Conservation (phyloP, 2,329 filamentous ascomycete species). For the Cercospora nicotianae region DNA sequence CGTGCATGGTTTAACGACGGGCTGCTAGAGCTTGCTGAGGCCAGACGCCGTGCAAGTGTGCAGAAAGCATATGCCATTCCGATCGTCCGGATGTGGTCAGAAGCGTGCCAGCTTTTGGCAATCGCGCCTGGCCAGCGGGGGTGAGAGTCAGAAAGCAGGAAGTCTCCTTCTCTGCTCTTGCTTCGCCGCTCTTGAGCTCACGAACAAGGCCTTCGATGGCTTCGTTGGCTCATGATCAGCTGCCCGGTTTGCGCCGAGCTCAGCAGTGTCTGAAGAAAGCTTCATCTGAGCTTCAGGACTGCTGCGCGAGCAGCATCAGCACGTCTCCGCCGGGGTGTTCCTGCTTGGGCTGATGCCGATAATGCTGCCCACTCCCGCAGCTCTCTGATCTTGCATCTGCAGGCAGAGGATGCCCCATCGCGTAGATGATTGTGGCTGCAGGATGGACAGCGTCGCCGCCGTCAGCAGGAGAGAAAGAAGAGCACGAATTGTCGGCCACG, state of each 20-base stretch:
- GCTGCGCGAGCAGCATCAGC: background rate
- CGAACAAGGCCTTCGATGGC: background rate
- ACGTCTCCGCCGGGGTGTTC: background rate
- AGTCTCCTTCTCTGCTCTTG: background rate
- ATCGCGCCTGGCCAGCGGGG: background rate
- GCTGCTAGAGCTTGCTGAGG: background rate
- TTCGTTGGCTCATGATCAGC: background rate
- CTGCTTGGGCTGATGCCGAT: background rate
- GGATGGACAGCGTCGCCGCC: too few species aligned
- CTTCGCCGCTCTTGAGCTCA: background rate
- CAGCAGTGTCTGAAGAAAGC: background rate
- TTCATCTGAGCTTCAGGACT: background rate
- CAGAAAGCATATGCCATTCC: slow-evolving; percentile 2
- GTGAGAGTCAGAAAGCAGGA: background rate
- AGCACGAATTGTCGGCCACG: background rate
- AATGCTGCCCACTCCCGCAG: background rate
- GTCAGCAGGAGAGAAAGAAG: background rate
- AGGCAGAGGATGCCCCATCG: background rate
- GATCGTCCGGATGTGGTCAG: slow-evolving; percentile 9
- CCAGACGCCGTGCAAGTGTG: background rate
- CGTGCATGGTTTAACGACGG: background rate
- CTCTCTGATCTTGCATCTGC: background rate
- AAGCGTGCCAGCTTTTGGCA: background rate
- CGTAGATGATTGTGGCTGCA: background rate
- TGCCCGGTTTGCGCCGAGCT: background rate